These are phyloP conservation scores for Suillus alpinus DNA, from an alignment of 768 basidiomycete genomes.

Conservation along the genomic window DNA sequence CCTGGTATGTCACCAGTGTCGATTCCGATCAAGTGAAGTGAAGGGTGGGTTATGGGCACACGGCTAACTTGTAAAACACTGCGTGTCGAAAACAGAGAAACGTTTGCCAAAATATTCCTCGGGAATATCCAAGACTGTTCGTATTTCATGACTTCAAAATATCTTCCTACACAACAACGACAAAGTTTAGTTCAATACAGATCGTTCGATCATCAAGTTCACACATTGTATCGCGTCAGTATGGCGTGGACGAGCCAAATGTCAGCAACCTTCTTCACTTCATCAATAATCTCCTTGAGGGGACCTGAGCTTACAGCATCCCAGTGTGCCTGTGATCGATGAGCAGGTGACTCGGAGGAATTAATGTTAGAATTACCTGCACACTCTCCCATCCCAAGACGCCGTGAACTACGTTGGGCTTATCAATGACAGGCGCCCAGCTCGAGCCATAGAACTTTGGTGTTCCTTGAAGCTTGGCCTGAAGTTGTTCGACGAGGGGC, in stretches of 20 bases:
- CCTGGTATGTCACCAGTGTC: background rate
- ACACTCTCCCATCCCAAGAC: conserved; percentile 38
- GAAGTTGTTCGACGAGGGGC: conserved; percentile 21
- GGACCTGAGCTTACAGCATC: conserved; percentile 28
- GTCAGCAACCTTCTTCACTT: conserved; percentile 23
- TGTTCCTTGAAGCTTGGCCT: conserved; percentile 18
- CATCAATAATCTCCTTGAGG: conserved; percentile 26
- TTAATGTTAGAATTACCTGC: conserved; percentile 17
- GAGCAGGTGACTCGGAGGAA: background rate
- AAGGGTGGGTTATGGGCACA: background rate
- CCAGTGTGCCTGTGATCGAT: conserved; percentile 31
- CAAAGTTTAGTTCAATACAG: background rate
- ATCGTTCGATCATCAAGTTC: background rate
- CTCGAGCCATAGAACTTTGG: conserved; percentile 27
- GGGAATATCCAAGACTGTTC: background rate
- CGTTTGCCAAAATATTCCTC: background rate
- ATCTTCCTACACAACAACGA: background rate
- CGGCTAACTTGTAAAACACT: background rate
- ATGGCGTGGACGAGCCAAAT: conserved; percentile 31
- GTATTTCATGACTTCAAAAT: background rate
- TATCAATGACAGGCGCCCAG: conserved; percentile 22
- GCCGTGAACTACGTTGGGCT: conserved; percentile 22
- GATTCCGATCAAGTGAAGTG: background rate
- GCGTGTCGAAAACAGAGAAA: background rate
- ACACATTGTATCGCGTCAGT: conserved; percentile 13